These are phyloP conservation scores for Nitzschia inconspicua DNA, from an alignment of 108 stramenopile genomes.

Conservation along the genomic window DNA sequence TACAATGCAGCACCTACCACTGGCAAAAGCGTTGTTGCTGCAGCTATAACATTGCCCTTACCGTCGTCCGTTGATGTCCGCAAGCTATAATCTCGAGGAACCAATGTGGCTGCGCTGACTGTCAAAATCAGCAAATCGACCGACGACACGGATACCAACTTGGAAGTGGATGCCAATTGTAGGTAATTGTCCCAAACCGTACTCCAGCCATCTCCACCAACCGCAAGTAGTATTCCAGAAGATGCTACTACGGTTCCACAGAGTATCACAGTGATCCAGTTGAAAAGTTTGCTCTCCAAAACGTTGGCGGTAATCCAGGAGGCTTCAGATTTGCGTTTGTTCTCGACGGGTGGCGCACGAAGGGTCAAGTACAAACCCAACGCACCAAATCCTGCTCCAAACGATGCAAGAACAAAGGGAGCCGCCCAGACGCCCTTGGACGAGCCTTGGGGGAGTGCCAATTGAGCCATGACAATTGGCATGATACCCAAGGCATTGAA, in stretches of 20 bases:
- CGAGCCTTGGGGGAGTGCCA: conserved; percentile 50
- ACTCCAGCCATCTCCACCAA: background rate
- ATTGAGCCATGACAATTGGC: conserved; percentile 48
- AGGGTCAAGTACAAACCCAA: conserved; percentile 48
- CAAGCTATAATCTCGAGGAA: conserved; percentile 50
- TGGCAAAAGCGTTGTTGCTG: conserved; percentile 45
- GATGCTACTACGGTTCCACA: conserved; percentile 6
- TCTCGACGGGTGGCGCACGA: conserved; percentile 28
- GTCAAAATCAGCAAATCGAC: conserved; percentile 55
- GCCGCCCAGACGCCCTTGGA: conserved; percentile 38
- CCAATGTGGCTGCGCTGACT: conserved; percentile 35
- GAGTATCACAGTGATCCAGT: conserved; percentile 20
- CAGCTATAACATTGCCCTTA: conserved; percentile 22
- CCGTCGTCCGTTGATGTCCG: conserved; percentile 18
- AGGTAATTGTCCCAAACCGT: conserved; percentile 14
- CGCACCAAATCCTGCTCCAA: conserved; percentile 47
- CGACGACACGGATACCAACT: conserved; percentile 47
- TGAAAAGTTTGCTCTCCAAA: conserved; percentile 60
- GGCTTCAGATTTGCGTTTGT: conserved; percentile 25
- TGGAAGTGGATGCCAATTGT: conserved; percentile 26
- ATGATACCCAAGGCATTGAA: conserved; percentile 62
- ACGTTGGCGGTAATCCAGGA: conserved; percentile 67
- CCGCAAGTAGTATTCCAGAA: background rate
- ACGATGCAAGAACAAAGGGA: conserved; percentile 48
- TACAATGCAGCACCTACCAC: conserved; percentile 52